Evolutionary conservation across 2,329 filamentous ascomycete species (phyloP), one percentile per base, ranked within the genome.

Genomic region (Emergomyces africanus): DNA sequence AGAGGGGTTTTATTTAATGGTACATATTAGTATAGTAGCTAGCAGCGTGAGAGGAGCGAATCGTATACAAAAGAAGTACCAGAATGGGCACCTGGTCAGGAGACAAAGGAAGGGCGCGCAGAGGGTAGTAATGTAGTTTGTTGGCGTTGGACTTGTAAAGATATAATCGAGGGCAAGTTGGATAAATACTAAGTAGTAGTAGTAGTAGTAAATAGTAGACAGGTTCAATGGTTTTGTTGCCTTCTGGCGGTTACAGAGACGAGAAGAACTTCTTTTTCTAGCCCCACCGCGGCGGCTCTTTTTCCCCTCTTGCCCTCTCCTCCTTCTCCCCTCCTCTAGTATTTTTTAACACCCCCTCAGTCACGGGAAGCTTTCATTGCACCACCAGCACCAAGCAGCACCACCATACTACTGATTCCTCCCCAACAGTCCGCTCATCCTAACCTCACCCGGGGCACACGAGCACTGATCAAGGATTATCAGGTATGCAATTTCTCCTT

Each of bases 241-340:
- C n/a, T n/a, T n/a, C n/a, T 30, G 6, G 30, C 30, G 30, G 30
- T 4, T 10, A 8, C 28, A 25, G 25, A 8, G 28, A 23, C 28
- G 30, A 14, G 18, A 20, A 1, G 37, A 33, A 12, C 23, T 53
- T 25, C n/a, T 25, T 39, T 23, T 23, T 28, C 37, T 28, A 35
- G 37, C 53, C 37, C 53, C 53, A 42, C 53, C 41, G 53, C 53
- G 53, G 53, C 53, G 53, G 53, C 53, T 55, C 53, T 42, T 55
- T 55, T 54, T 42, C 53, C 53, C 53, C 53, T 55, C 53, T 44
- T 37, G n/a, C 53, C 53, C 53, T 55, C 53, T 44, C 53, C 53
- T 55, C 53, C 30, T 55, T 55, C 42, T 42, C 53, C 53, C 53
- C 53, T 55, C 53, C 30, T 37, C n/a, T n/a, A n/a, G n/a, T n/a